Conservation (phyloP, 1,139 yeast genomes). For the Insectozyma bohioensis region DNA sequence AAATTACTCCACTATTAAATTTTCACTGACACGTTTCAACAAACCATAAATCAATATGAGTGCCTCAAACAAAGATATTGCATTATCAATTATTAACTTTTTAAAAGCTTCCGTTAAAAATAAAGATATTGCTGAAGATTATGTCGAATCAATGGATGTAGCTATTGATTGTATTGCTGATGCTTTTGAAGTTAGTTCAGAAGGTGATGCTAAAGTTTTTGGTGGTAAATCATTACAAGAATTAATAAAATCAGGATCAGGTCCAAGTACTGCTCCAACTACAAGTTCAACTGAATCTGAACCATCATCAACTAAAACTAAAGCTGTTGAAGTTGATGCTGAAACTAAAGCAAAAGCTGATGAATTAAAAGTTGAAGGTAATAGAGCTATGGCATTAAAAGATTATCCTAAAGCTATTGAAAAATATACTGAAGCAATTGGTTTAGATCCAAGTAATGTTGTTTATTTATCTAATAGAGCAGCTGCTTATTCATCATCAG, state of each 20-base stretch:
- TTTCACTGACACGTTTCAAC: no score
- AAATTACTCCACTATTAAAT: no score
- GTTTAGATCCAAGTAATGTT: slow-evolving; percentile 66
- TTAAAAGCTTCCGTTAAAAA: slow-evolving; percentile 59
- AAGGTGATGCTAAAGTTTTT: slow-evolving; percentile 40
- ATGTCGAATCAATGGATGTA: slow-evolving; percentile 88
- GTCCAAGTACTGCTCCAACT: slow-evolving; percentile 9
- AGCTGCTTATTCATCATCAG: slow-evolving; percentile 86
- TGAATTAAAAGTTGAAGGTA: slow-evolving; percentile 82
- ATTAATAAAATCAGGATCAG: slow-evolving; percentile 29
- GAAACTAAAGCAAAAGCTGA: slow-evolving; percentile 74
- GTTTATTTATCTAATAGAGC: slow-evolving; percentile 93
- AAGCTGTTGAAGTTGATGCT: slow-evolving; percentile 46
- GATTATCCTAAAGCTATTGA: slow-evolving; percentile 69
- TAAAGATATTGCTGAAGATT: slow-evolving; percentile 74
- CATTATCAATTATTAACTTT: slow-evolving; percentile 73
- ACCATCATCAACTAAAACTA: slow-evolving; percentile 18
- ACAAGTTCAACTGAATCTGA: slow-evolving; percentile 3
- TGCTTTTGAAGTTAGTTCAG: slow-evolving; percentile 71
- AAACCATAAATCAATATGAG: no score
- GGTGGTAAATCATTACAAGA: slow-evolving; percentile 51
- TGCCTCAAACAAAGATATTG: slow-evolving; percentile 63
- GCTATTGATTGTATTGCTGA: slow-evolving; percentile 92
- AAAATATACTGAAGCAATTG: slow-evolving; percentile 82
- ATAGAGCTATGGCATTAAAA: slow-evolving; percentile 82